These are phyloP conservation scores for Naegleria gruberi DNA, from an alignment of 208 protist species.

Conservation along the genomic window DNA sequence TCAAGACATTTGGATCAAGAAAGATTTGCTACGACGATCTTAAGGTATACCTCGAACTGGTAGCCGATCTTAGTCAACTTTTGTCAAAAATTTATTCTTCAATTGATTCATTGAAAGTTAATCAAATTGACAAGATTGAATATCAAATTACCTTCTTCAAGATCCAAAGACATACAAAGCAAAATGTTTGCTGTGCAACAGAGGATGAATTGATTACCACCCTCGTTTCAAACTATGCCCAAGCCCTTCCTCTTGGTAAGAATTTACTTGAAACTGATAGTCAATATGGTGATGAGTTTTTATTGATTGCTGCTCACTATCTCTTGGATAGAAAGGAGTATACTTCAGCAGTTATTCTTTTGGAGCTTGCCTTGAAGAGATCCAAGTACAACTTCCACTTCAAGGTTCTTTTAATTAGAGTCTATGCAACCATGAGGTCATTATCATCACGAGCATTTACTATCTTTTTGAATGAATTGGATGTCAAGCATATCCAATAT, in stretches of 20 bases:
- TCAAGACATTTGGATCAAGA: background rate
- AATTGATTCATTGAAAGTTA: too few species aligned
- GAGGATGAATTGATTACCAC: too few species aligned
- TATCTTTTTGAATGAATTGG: background rate
- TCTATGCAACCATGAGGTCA: background rate
- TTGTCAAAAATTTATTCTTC: too few species aligned
- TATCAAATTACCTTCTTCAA: too few species aligned
- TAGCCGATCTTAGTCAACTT: too few species aligned
- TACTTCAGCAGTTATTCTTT: background rate
- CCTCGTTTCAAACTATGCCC: background rate
- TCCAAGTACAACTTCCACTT: conserved; percentile 11
- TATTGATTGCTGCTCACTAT: conserved; percentile 7
- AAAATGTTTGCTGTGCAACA: too few species aligned
- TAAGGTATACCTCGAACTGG: background rate
- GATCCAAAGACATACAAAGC: too few species aligned
- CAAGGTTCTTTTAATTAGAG: conserved; percentile 4
- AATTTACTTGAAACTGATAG: conserved; percentile 1
- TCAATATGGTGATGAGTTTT: conserved; percentile 23
- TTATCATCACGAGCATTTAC: background rate
- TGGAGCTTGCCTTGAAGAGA: background rate
- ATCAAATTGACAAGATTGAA: too few species aligned
- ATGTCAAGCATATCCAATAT: background rate
- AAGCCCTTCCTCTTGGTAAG: background rate
- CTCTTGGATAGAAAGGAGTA: background rate
- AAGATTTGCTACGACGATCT: background rate